Base-by-base conservation (phyloP, 1,284 basidiomycete species). In the Fomitopsis palustris region DNA sequence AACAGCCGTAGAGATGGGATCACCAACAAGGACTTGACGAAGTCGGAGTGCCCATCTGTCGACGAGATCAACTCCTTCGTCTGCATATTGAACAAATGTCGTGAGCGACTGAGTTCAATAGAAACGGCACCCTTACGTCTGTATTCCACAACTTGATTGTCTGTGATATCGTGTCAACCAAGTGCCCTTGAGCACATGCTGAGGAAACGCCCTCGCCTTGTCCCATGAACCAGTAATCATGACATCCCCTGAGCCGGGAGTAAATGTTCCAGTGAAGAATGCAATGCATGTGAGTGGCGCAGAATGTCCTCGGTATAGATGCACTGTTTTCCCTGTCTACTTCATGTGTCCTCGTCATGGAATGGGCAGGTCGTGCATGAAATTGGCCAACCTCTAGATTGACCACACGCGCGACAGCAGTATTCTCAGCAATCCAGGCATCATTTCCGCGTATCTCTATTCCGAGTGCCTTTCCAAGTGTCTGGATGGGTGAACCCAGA, bases 191-290 rank as follows among this genome's bases (percentile, higher is more conserved):
- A n/a, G 42, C 43, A 21, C 19, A 6, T 16, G 7, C 38, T 47
- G 37, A 55, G 37, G 21, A 57, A 27, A 3, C 21, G 66, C 21
- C 43, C 70, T 59, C 66, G 85, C 90, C 74, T 90, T 88, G 72
- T 97, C 95, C 95, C 95, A 97, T 43, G 94, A 94, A 21, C 91
- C 93, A 43, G 92, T 93, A 61, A 96, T 81, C 38, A 97, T 74
- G 7, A 88, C 72, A 61, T 78, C 76, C 47, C 69, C 72, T 57
- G 78, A 76, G 23, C 74, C 75, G 27, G 76, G 64, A 27, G 68
- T 67, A n/a, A 58, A 57, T 3, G 55, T 59, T 51, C 66, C 75
- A 56, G 83, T 78, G 62, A 75, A 83, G 67, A 96, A 85, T 4
- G 85, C 84, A 29, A 98, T 75, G 27, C 81, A 86, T 1, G 95